These are phyloP conservation scores for Exophiala spinifera DNA, from an alignment of 2,329 filamentous ascomycete species.

Conservation along the genomic window DNA sequence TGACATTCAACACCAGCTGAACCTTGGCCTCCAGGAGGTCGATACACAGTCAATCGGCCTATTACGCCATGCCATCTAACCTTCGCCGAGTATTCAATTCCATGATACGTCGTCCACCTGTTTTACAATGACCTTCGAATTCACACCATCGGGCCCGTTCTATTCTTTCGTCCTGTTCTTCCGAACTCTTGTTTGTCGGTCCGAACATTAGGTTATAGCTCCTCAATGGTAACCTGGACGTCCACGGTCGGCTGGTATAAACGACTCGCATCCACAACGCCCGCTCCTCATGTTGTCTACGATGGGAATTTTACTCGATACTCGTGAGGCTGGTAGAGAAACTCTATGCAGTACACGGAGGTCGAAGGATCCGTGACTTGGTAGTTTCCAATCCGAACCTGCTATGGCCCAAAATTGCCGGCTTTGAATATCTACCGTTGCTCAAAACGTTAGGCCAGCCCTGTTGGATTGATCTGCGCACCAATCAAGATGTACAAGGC, in stretches of 20 bases:
- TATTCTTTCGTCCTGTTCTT: background rate
- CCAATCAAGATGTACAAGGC: background rate
- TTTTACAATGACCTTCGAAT: background rate
- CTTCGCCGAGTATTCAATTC: background rate
- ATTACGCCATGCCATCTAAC: background rate
- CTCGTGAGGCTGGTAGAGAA: too few relatives aligned
- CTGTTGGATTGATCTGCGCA: background rate
- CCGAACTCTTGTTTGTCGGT: too few relatives aligned
- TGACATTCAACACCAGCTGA: background rate
- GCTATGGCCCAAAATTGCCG: background rate
- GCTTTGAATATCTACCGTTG: background rate
- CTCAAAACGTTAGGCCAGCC: background rate
- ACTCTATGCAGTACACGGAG: too few relatives aligned
- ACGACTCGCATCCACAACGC: too few relatives aligned
- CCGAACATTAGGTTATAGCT: too few relatives aligned
- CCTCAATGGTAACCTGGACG: too few relatives aligned
- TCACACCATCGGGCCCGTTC: background rate
- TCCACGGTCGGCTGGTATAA: too few relatives aligned
- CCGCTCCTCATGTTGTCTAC: too few relatives aligned
- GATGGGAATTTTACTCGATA: too few relatives aligned
- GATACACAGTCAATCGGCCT: background rate
- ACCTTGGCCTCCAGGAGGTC: background rate
- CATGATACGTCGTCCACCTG: background rate
- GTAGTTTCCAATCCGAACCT: background rate
- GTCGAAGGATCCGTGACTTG: background rate